Percentiles rank a stretch among this genome's conserved stretches.
These are phyloP conservation scores for Hippophae rhamnoides DNA, from an alignment of 306 rosid genomes.

Conservation along the genomic window DNA sequence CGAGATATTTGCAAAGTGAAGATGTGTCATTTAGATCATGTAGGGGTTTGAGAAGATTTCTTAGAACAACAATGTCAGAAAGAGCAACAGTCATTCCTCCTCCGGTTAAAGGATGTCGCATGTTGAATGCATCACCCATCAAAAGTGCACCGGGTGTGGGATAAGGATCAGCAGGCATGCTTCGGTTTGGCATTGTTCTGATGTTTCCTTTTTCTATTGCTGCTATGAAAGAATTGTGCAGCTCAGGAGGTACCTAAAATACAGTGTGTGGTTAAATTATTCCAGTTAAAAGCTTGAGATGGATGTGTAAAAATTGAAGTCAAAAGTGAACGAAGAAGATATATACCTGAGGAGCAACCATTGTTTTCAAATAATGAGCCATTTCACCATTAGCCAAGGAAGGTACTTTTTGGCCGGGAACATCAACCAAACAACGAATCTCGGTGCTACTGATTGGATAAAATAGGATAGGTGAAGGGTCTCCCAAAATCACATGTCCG, in stretches of 20 bases:
- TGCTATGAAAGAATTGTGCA: constrained; percentile 42
- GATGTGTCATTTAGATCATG: constrained; percentile 41
- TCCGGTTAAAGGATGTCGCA: constrained; percentile 91
- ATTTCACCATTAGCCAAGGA: constrained; percentile 69
- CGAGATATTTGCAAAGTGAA: constrained; percentile 58
- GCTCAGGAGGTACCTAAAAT: constrained; percentile 58
- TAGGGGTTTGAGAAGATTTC: constrained; percentile 64
- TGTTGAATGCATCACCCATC: constrained; percentile 83
- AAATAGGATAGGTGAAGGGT: constrained; percentile 72
- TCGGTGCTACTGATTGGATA: constrained; percentile 71
- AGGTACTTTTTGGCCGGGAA: constrained; percentile 64
- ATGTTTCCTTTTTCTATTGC: constrained; percentile 69
- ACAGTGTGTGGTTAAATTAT: background rate
- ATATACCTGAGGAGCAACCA: constrained; percentile 71
- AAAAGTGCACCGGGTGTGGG: constrained; percentile 69
- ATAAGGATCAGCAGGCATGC: constrained; percentile 62
- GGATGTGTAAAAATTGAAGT: too few relatives aligned
- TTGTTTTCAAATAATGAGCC: constrained; percentile 52
- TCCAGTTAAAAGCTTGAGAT: background rate
- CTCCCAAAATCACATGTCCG: constrained; percentile 65
- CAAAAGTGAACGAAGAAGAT: too few relatives aligned
- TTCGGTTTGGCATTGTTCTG: constrained; percentile 67
- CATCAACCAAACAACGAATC: constrained; percentile 69
- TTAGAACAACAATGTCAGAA: constrained; percentile 59
- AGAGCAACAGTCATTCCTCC: constrained; percentile 94